These are phyloP conservation scores for Mrakia gelida DNA, from an alignment of 768 basidiomycete genomes.

Conservation along the genomic window DNA sequence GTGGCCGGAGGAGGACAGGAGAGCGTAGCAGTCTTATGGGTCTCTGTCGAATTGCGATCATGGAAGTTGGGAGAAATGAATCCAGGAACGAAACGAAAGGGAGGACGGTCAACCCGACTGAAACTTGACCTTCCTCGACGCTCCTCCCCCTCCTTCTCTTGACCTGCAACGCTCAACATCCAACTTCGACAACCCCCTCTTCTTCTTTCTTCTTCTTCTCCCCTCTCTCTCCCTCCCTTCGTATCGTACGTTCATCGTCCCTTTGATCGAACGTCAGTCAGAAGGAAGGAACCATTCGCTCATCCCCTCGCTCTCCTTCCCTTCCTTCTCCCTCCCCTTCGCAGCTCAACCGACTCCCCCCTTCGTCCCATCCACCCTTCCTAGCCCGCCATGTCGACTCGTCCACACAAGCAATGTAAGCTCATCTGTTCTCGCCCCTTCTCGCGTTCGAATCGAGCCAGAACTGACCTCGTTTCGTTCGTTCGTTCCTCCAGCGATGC, in stretches of 20 bases:
- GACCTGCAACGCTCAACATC: background rate
- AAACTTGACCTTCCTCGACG: background rate
- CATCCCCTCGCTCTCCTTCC: background rate
- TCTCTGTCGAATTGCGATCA: background rate
- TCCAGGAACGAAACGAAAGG: background rate
- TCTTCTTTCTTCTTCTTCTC: background rate
- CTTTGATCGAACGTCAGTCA: background rate
- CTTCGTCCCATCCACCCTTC: background rate
- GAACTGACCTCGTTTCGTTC: background rate
- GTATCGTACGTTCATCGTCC: no score
- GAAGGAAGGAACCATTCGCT: no score
- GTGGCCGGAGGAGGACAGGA: background rate
- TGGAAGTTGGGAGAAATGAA: background rate
- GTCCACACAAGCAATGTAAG: constrained; percentile 22
- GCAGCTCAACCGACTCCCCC: background rate
- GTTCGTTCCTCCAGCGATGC: constrained; percentile 56
- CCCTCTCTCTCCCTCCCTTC: background rate
- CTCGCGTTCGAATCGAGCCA: background rate
- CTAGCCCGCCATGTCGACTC: background rate
- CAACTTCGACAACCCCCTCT: no score
- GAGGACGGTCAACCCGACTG: background rate
- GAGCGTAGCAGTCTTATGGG: background rate
- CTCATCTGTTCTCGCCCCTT: background rate
- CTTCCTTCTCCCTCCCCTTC: constrained; percentile 1
- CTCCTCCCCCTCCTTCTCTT: background rate